These are phyloP conservation scores for Singerocomus inundabilis DNA, from an alignment of 1,284 basidiomycete species.

Conservation along the genomic window DNA sequence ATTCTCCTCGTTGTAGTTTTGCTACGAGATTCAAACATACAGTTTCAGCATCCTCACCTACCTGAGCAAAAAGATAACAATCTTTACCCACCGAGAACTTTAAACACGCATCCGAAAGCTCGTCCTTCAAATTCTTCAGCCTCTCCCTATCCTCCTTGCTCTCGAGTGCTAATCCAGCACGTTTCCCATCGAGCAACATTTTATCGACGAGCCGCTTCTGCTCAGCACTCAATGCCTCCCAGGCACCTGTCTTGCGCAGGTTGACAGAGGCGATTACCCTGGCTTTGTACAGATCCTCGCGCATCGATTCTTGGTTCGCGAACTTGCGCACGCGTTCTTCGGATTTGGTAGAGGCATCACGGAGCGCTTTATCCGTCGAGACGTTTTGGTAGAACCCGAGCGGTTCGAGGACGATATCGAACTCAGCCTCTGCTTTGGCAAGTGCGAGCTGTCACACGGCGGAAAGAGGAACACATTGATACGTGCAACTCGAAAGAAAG, in stretches of 20 bases:
- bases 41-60: not conserved
- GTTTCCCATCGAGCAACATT: conserved; percentile 72
- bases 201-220: conserved; percentile 73
- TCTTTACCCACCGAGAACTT: conserved; percentile 66
- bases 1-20: conserved; percentile 86
- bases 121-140: conserved; percentile 61
- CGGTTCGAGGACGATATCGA: conserved; percentile 54
- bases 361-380: conserved; percentile 63
- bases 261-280: conserved; percentile 69
- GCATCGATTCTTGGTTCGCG: conserved; percentile 70
- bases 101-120: conserved; percentile 66
- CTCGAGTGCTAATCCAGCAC: conserved; percentile 71
- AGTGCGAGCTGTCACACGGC: conserved; percentile 49
- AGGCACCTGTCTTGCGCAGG: conserved; percentile 54
- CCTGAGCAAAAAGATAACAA: no score
- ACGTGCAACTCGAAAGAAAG: no score
- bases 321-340: conserved; percentile 69
- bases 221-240: conserved; percentile 61
- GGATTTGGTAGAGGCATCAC: conserved; percentile 72
- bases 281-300: conserved; percentile 72
- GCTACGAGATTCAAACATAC: conserved; percentile 40
- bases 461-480: no score
- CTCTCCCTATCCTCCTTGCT: conserved; percentile 54
- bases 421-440: conserved; percentile 54
- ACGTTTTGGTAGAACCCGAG: conserved; percentile 80